phyloP scores from a whole-genome alignment of 495 filamentous ascomycete genomes.

The Aspergillus nanangensis region DNA sequence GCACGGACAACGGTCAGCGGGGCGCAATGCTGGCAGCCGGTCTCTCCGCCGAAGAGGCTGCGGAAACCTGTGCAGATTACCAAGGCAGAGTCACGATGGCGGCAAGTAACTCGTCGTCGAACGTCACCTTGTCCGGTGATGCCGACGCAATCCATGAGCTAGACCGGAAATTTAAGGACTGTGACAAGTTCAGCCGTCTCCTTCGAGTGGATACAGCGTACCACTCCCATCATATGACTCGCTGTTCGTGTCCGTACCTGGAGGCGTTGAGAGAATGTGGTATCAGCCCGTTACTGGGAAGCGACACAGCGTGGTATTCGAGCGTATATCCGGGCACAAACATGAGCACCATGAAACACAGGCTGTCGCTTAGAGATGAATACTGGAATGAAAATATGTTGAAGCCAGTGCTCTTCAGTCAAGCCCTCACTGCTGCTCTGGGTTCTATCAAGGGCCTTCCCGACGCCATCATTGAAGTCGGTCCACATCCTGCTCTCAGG shows the following conservation, averaged over 20 bases:
- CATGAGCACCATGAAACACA: neutral
- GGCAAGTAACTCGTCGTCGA: neutral
- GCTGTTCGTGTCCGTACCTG: neutral
- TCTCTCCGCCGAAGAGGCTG: neutral
- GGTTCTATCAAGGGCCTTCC: neutral
- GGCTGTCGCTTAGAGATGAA: neutral
- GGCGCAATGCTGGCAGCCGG: neutral
- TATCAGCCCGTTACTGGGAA: neutral
- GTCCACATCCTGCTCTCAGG: neutral
- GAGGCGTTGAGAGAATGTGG: neutral
- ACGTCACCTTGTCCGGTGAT: neutral
- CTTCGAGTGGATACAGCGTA: neutral
- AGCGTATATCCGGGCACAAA: neutral
- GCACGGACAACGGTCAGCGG: neutral
- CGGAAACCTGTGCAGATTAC: neutral
- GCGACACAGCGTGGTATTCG: neutral
- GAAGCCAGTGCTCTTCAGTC: neutral
- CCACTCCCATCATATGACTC: neutral
- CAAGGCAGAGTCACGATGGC: neutral
- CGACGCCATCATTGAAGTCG: neutral
- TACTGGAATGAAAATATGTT: neutral
- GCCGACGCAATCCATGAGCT: constrained; percentile 1
- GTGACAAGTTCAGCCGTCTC: neutral
- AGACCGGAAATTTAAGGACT: neutral
- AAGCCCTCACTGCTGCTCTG: neutral